Conservation (phyloP, 306 rosid species). For the Herpetospermum pedunculosum region DNA sequence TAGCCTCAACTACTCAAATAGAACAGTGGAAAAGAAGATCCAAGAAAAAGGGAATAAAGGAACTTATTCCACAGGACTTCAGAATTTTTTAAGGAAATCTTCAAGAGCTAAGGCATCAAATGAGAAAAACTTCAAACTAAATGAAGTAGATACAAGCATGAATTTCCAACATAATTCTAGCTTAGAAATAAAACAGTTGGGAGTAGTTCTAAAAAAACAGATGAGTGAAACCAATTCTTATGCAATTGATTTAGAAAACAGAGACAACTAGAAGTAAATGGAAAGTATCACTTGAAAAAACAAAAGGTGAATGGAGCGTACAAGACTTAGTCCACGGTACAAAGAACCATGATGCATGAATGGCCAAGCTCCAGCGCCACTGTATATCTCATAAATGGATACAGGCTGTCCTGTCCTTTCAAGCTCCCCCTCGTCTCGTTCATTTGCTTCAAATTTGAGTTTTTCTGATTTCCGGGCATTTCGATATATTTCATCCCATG, state of each 20-base stretch:
- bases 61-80: neutral
- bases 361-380: slow-evolving; percentile 76
- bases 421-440: slow-evolving; percentile 97
- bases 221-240: neutral
- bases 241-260: neutral
- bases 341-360: slow-evolving; percentile 91
- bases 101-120: neutral
- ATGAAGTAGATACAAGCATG: neutral
- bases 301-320: slow-evolving; percentile 30
- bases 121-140: neutral
- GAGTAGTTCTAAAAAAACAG: neutral
- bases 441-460: slow-evolving; percentile 76
- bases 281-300: neutral
- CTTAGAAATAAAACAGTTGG: neutral
- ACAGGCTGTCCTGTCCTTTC: slow-evolving; percentile 88
- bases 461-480: slow-evolving; percentile 85
- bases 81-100: neutral
- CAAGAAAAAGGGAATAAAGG: neutral
- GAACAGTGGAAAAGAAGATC: neutral
- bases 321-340: slow-evolving; percentile 95
- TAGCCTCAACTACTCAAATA: neutral
- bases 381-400: slow-evolving; percentile 88
- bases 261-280: slow-evolving; percentile 8
- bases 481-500: slow-evolving; percentile 83
- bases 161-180: neutral